These are phyloP conservation scores for Lolium perenne DNA, from an alignment of 176 grass and related monocot genomes.

Conservation along the genomic window DNA sequence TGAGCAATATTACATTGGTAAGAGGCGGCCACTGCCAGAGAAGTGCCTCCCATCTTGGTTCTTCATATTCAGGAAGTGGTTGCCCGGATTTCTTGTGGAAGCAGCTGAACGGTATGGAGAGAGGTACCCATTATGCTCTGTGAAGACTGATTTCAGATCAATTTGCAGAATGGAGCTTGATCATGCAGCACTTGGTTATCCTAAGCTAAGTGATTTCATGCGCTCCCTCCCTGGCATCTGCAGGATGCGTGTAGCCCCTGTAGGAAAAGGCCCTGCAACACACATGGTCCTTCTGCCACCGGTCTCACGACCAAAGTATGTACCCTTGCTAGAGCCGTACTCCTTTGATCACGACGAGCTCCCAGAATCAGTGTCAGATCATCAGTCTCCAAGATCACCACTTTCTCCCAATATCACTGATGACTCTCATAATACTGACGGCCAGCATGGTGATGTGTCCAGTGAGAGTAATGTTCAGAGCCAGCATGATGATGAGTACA, in stretches of 20 bases:
- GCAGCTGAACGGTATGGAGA: slow-evolving; percentile 42
- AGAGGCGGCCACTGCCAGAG: slow-evolving; percentile 50
- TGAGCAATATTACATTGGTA: slow-evolving; percentile 43
- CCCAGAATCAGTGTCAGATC: slow-evolving; percentile 56
- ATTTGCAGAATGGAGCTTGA: slow-evolving; percentile 70
- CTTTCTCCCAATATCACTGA: slow-evolving; percentile 35
- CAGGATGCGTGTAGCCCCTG: slow-evolving; percentile 64
- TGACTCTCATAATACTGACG: slow-evolving; percentile 23
- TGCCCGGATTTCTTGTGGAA: slow-evolving; percentile 62
- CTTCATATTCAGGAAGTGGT: slow-evolving; percentile 67
- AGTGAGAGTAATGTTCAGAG: slow-evolving; percentile 50
- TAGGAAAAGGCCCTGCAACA: slow-evolving; percentile 59
- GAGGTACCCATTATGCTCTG: slow-evolving; percentile 64
- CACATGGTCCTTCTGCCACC: slow-evolving; percentile 69
- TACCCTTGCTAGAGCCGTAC: slow-evolving; percentile 54
- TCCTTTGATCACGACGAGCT: slow-evolving; percentile 50
- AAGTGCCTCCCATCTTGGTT: slow-evolving; percentile 72
- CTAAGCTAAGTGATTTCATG: slow-evolving; percentile 71
- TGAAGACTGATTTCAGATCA: slow-evolving; percentile 68
- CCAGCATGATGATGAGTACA: slow-evolving; percentile 42
- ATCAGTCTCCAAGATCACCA: slow-evolving; percentile 54
- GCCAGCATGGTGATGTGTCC: slow-evolving; percentile 53
- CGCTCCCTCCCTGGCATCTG: slow-evolving; percentile 68
- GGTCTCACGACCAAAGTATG: slow-evolving; percentile 47
- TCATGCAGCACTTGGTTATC: slow-evolving; percentile 61